These are phyloP conservation scores for Gaertneriomyces semiglobifer DNA, from an alignment of 192 early-diverging fungal species.

Conservation along the genomic window DNA sequence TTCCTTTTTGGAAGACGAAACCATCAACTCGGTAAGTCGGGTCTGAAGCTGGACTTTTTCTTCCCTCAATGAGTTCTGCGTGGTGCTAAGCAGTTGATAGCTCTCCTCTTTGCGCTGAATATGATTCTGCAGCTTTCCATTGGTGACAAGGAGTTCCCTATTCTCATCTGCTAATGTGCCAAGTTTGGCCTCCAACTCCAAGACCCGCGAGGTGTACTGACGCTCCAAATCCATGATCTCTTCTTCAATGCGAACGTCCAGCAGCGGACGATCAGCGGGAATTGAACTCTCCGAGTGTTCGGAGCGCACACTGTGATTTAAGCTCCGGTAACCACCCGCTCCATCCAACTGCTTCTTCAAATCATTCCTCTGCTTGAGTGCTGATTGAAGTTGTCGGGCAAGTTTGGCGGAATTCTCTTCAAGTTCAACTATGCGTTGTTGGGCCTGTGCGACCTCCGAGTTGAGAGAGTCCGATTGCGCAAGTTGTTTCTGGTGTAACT, in stretches of 20 bases:
- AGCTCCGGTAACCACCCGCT: constrained; percentile 28
- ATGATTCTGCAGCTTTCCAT: neutral
- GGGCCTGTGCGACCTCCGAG: constrained; percentile 2
- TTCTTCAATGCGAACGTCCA: no score
- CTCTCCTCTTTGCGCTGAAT: constrained; percentile 32
- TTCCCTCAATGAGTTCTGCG: constrained; percentile 49
- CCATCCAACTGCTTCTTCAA: constrained; percentile 2
- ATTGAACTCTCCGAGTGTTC: no score
- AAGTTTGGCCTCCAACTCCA: constrained; percentile 18
- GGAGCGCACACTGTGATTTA: no score
- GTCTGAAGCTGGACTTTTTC: constrained; percentile 64
- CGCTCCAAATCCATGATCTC: constrained; percentile 49
- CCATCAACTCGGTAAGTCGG: constrained; percentile 50
- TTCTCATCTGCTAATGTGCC: constrained; percentile 51
- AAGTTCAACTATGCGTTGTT: neutral
- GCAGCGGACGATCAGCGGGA: no score
- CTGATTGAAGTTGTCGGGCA: constrained; percentile 22
- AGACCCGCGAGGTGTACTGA: constrained; percentile 47
- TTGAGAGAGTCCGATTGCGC: constrained; percentile 44
- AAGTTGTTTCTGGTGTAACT: constrained; percentile 60
- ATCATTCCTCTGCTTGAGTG: constrained; percentile 28
- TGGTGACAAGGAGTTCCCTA: constrained; percentile 40
- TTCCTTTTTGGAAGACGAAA: constrained; percentile 56
- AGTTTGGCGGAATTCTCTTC: constrained; percentile 18
- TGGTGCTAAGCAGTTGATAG: constrained; percentile 57